phyloP scores from a whole-genome alignment of 306 rosid species.

The Lablab purpureus region DNA sequence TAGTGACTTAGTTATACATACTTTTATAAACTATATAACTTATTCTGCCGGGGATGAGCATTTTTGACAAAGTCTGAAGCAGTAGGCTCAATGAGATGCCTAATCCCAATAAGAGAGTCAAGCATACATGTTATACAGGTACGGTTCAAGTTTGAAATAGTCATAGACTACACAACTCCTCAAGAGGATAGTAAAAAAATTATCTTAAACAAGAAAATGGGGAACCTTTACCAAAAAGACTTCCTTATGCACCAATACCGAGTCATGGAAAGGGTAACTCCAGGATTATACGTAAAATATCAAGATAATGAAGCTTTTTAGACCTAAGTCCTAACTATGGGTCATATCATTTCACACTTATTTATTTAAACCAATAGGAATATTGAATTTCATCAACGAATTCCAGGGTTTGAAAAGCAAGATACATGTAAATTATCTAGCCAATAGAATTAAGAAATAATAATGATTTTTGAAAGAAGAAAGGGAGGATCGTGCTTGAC shows the following conservation, averaged over 20 bases:
- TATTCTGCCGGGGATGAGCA: not conserved
- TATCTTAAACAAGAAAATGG: not conserved
- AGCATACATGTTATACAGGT: slow-evolving; percentile 19
- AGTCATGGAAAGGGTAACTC: slow-evolving; percentile 27
- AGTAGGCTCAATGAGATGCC: slow-evolving; percentile 6
- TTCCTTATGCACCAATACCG: not conserved
- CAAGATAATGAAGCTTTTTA: slow-evolving; percentile 27
- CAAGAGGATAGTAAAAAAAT: slow-evolving; percentile 1
- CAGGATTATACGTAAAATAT: slow-evolving; percentile 13
- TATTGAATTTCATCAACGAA: slow-evolving; percentile 20
- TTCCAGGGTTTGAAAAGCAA: slow-evolving; percentile 25
- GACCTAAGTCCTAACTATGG: slow-evolving; percentile 7
- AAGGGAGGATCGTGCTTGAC: slow-evolving; percentile 2
- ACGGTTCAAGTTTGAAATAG: slow-evolving; percentile 21
- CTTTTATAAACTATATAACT: not conserved
- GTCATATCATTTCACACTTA: slow-evolving; percentile 29
- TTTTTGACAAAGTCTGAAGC: slow-evolving; percentile 21
- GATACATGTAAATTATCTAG: slow-evolving; percentile 19
- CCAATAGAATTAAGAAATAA: slow-evolving; percentile 19
- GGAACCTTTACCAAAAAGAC: not conserved
- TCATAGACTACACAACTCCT: slow-evolving; percentile 14
- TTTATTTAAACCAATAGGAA: slow-evolving; percentile 20
- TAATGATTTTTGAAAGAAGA: slow-evolving; percentile 6
- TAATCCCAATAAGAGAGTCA: slow-evolving; percentile 27
- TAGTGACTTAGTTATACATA: not conserved